Conservation (phyloP, 371 early-diverging fungal genomes). For the Rhizopus microsporus region DNA sequence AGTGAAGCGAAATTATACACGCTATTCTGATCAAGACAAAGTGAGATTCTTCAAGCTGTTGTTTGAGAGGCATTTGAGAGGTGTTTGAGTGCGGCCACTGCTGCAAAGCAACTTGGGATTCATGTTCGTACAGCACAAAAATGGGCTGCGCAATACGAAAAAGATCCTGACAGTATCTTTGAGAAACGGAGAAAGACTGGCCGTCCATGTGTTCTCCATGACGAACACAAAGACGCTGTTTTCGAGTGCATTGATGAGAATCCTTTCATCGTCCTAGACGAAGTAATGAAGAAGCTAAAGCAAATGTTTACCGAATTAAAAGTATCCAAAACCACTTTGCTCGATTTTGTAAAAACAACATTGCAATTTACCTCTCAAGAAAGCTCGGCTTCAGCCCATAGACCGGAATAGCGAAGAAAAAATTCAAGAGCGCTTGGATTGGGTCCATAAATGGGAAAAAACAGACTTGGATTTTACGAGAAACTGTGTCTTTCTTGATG, state of each 20-base stretch:
- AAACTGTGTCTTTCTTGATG: conserved; percentile 20
- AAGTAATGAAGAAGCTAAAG: conserved; percentile 9
- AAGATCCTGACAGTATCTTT: conserved; percentile 7
- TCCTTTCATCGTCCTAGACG: conserved; percentile 10
- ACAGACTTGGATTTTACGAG: conserved; percentile 16
- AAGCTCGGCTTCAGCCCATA: too few relatives aligned
- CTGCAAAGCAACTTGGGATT: too few relatives aligned
- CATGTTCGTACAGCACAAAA: too few relatives aligned
- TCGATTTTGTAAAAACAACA: too few relatives aligned
- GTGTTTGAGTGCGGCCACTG: too few relatives aligned
- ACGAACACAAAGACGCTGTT: conserved; percentile 10
- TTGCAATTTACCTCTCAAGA: too few relatives aligned
- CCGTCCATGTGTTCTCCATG: conserved; percentile 10
- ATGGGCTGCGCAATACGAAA: too few relatives aligned
- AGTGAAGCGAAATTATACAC: conserved; percentile 8
- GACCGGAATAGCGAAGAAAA: too few relatives aligned
- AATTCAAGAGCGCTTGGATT: conserved; percentile 7
- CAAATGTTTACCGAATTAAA: conserved; percentile 14
- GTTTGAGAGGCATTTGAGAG: too few relatives aligned
- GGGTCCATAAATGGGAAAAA: conserved; percentile 17
- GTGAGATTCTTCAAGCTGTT: conserved; percentile 3
- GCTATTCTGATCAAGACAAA: conserved; percentile 12
- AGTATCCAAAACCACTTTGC: not conserved
- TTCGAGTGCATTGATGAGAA: conserved; percentile 13
- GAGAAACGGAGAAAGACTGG: conserved; percentile 12